These are phyloP conservation scores for Candida tibetensis DNA, from an alignment of 805 yeast species.

Conservation along the genomic window DNA sequence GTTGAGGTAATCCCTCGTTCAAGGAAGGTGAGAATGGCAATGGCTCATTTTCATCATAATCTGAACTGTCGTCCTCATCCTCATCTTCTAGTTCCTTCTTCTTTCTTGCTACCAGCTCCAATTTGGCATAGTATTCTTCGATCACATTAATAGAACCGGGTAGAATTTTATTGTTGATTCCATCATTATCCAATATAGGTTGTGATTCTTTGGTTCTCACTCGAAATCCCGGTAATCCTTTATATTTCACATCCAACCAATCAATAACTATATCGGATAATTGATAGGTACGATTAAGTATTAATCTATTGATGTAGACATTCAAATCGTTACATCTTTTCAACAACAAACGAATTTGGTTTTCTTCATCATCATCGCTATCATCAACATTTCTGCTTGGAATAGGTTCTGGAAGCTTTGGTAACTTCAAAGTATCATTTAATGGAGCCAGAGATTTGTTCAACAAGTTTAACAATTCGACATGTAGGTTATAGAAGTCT, in stretches of 20 bases:
- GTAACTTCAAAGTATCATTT: constrained; percentile 21
- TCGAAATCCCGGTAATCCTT: constrained; percentile 31
- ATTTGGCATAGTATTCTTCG: constrained; percentile 7
- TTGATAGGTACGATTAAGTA: constrained; percentile 28
- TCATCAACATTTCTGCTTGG: constrained; percentile 27
- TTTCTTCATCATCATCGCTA: constrained; percentile 9
- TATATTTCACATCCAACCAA: constrained; percentile 26
- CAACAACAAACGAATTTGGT: constrained; percentile 20
- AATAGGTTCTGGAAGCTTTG: constrained; percentile 48
- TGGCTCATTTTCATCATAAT: constrained; percentile 7
- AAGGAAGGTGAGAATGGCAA: constrained; percentile 4
- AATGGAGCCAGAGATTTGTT: constrained; percentile 11
- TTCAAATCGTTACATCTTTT: constrained; percentile 41
- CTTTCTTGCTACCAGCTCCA: not conserved
- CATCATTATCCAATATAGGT: constrained; percentile 16
- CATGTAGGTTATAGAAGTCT: constrained; percentile 49
- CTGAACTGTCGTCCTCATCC: not conserved
- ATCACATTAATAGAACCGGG: constrained; percentile 17
- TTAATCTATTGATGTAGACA: constrained; percentile 35
- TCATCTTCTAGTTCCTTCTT: constrained; percentile 2
- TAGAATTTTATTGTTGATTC: constrained; percentile 19
- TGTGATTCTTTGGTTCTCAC: constrained; percentile 17
- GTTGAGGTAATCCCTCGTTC: constrained; percentile 14
- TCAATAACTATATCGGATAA: constrained; percentile 23
- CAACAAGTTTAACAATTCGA: constrained; percentile 23